A percentile compares a stretch with the other conserved stretches of the same genome.
phyloP scores from a whole-genome alignment of 768 basidiomycete genomes.

The Plicaturopsis crispa region DNA sequence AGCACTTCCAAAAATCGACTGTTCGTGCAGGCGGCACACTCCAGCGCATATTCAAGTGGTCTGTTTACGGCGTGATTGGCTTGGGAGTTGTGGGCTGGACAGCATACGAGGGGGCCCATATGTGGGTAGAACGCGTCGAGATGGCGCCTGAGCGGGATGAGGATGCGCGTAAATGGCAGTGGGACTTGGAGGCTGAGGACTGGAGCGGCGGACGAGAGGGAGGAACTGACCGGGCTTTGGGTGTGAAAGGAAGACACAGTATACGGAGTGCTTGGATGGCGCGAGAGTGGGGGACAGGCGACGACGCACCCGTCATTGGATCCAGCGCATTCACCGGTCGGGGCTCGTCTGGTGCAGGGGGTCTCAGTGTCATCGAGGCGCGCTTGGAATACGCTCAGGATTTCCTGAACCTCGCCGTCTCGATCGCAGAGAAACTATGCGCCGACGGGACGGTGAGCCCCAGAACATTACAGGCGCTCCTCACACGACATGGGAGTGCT shows the following conservation, averaged over 20 bases:
- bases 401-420: conserved; percentile 43
- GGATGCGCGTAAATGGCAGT: conserved; percentile 54
- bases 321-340: conserved; percentile 27
- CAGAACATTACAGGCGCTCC: conserved; percentile 46
- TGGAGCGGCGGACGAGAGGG: conserved; percentile 54
- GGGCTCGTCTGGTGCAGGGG: conserved; percentile 22
- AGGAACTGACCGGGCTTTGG: conserved; percentile 70
- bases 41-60: no score
- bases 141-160: conserved; percentile 37
- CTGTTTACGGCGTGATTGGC: conserved; percentile 34
- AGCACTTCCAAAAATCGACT: conserved; percentile 38
- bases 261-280: conserved; percentile 70
- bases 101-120: conserved; percentile 49
- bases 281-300: conserved; percentile 52
- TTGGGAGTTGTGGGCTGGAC: conserved; percentile 37
- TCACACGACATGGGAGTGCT: conserved; percentile 44
- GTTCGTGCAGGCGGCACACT: no score
- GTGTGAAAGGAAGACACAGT: conserved; percentile 51
- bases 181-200: conserved; percentile 53
- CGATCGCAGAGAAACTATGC: conserved; percentile 32
- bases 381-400: conserved; percentile 44
- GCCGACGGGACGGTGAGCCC: conserved; percentile 35
- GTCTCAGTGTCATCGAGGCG: conserved; percentile 43
- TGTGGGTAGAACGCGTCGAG: conserved; percentile 56
- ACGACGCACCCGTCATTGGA: conserved; percentile 26